Percentiles rank a stretch among this genome's conserved stretches.
phyloP scores from a whole-genome alignment of 169 alveolate genomes.

The Plasmodium gallinaceum region DNA sequence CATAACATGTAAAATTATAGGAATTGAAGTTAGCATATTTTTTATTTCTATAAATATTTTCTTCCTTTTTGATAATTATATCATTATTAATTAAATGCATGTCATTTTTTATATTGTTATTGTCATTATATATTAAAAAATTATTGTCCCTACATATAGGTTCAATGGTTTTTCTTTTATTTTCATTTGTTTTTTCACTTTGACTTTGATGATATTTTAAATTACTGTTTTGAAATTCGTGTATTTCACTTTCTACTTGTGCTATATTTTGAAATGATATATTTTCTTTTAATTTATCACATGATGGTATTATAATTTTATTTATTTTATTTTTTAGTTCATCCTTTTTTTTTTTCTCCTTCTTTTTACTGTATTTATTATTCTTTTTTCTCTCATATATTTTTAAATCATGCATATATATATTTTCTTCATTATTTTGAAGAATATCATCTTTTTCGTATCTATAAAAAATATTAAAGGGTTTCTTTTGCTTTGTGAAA shows the following conservation, averaged over 20 bases:
- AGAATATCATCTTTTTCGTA: neutral
- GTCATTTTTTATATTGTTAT: too few species aligned
- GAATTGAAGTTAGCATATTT: too few species aligned
- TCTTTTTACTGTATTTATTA: conserved; percentile 45
- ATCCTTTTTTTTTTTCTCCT: conserved; percentile 36
- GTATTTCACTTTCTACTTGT: neutral
- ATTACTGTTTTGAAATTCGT: neutral
- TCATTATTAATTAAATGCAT: too few species aligned
- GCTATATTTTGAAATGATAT: neutral
- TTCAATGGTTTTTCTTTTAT: neutral
- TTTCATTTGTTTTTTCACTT: neutral
- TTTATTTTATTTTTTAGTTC: conserved; percentile 18
- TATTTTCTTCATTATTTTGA: neutral
- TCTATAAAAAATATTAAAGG: neutral
- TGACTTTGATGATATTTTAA: neutral
- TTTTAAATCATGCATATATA: conserved; percentile 37
- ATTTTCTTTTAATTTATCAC: conserved; percentile 32
- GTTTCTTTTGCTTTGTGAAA: neutral
- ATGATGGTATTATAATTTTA: conserved; percentile 14
- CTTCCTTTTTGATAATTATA: too few species aligned
- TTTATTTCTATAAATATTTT: too few species aligned
- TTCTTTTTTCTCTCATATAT: conserved; percentile 44
- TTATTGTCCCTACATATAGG: too few species aligned
- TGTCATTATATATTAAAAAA: too few species aligned
- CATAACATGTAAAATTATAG: too few species aligned